phyloP scores from a whole-genome alignment of 2,329 filamentous ascomycete species.

The Sordariomycetes sp. region DNA sequence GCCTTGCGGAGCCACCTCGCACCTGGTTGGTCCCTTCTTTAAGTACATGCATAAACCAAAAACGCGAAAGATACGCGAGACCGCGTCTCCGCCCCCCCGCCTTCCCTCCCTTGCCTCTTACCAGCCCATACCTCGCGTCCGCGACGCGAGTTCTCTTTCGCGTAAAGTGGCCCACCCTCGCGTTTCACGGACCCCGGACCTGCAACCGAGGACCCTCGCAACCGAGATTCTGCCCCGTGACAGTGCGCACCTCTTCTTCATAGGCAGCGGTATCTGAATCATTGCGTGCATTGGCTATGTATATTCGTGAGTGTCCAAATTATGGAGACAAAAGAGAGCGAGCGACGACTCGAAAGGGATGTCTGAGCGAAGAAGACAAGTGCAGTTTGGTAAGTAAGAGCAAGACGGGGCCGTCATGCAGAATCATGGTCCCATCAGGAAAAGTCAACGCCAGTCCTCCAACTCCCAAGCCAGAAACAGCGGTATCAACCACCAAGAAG shows the following conservation, averaged over 20 bases:
- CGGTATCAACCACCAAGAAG: not conserved
- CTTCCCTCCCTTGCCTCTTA: not conserved
- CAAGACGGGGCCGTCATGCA: not conserved
- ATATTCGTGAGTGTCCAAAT: no score
- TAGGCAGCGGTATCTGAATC: no score
- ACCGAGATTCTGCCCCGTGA: no score
- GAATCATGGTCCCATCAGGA: not conserved
- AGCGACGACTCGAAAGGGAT: no score
- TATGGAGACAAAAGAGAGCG: no score
- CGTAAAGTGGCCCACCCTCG: not conserved
- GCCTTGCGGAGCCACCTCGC: not conserved
- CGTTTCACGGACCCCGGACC: not conserved
- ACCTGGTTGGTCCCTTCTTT: not conserved
- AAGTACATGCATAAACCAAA: not conserved
- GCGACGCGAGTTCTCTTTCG: not conserved
- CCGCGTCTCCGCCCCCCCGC: not conserved
- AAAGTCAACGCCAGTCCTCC: not conserved
- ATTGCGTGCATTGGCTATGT: no score
- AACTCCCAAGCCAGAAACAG: not conserved
- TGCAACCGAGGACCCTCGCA: not conserved
- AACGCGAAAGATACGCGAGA: not conserved
- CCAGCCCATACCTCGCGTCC: not conserved
- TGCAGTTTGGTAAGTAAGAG: not conserved
- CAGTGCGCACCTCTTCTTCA: no score
- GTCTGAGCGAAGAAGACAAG: not conserved